Percentiles rank a stretch among this genome's conserved stretches.
Evolutionary conservation across 179 eudicot genomes (phyloP).

Genomic region (Carnegiea gigantea): DNA sequence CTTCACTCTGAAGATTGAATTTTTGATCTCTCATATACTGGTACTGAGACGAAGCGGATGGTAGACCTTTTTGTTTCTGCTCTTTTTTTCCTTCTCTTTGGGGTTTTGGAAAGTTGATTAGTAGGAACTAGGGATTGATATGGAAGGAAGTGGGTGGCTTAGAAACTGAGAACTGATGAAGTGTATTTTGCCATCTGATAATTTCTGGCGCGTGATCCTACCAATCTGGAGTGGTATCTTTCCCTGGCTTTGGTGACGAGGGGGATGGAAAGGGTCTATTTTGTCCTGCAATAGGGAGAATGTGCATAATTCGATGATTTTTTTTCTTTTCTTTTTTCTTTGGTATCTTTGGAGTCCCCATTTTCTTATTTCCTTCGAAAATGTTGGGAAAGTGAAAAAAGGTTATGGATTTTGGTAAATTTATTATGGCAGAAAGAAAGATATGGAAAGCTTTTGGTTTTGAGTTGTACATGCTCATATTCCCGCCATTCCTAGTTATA

Average conservation of each 20-base stretch:
- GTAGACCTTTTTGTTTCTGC: constrained; percentile 25
- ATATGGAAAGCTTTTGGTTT: constrained; percentile 13
- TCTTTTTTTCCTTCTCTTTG: constrained; percentile 21
- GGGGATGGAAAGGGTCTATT: constrained; percentile 23
- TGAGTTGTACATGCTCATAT: constrained; percentile 1
- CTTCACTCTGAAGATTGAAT: constrained; percentile 46
- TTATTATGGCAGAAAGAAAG: constrained; percentile 12
- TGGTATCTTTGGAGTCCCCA: constrained; percentile 3
- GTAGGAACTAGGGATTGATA: constrained; percentile 20
- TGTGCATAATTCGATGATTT: constrained; percentile 3
- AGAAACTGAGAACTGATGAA: constrained; percentile 14
- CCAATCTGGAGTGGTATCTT: constrained; percentile 18
- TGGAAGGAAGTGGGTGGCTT: constrained; percentile 25
- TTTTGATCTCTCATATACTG: constrained; percentile 33
- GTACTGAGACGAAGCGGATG: constrained; percentile 28
- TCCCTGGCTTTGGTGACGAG: constrained; percentile 21
- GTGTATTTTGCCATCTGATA: constrained; percentile 32
- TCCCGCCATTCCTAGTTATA: background rate
- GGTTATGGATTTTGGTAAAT: constrained; percentile 8
- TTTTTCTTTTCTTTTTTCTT: constrained; percentile 3
- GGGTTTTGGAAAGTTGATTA: constrained; percentile 28
- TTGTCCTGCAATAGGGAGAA: constrained; percentile 21
- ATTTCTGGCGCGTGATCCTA: constrained; percentile 29
- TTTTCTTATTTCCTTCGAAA: constrained; percentile 12
- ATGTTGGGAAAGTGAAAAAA: constrained; percentile 12